Percentiles rank a stretch among this genome's conserved stretches.
Evolutionary conservation across 1,284 basidiomycete species (phyloP).

Genomic region (Retiboletus fuscus): DNA sequence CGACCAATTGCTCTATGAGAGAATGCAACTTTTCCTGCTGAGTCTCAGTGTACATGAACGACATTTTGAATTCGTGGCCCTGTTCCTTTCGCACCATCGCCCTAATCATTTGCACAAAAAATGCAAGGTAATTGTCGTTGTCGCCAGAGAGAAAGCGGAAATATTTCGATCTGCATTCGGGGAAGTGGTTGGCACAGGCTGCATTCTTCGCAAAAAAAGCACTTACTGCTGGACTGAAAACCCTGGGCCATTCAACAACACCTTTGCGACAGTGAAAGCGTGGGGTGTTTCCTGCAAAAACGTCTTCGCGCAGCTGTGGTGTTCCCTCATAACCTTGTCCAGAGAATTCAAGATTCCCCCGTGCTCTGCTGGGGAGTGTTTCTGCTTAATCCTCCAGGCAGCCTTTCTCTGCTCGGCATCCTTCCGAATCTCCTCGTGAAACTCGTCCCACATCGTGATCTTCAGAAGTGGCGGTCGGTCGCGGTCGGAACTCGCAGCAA

Average conservation of each 20-base stretch:
- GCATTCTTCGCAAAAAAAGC: not conserved
- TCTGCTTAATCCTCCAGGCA: slow-evolving; percentile 8
- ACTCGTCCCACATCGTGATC: not conserved
- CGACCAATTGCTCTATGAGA: not conserved
- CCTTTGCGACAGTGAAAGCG: slow-evolving; percentile 17
- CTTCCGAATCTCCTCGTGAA: slow-evolving; percentile 8
- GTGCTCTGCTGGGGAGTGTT: not conserved
- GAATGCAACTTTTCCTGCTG: not conserved
- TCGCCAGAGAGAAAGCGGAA: slow-evolving; percentile 13
- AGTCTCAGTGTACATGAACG: not conserved
- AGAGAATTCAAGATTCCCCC: slow-evolving; percentile 9
- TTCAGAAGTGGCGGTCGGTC: not conserved
- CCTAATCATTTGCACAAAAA: slow-evolving; percentile 23
- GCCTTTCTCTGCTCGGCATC: slow-evolving; percentile 15
- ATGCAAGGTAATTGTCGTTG: slow-evolving; percentile 3
- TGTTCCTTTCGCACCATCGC: slow-evolving; percentile 13
- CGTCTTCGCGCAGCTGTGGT: not conserved
- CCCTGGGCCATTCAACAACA: slow-evolving; percentile 15
- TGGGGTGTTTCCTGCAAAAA: not conserved
- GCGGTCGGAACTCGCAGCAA: not conserved
- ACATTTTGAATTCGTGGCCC: slow-evolving; percentile 11
- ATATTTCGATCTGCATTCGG: slow-evolving; percentile 3
- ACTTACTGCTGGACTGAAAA: slow-evolving; percentile 22
- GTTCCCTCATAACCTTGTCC: not conserved
- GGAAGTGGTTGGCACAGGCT: not conserved